Percentiles rank a stretch among this genome's conserved stretches.
Evolutionary conservation across 345 rosid species (phyloP).

Genomic region (Tarenaya hassleriana): DNA sequence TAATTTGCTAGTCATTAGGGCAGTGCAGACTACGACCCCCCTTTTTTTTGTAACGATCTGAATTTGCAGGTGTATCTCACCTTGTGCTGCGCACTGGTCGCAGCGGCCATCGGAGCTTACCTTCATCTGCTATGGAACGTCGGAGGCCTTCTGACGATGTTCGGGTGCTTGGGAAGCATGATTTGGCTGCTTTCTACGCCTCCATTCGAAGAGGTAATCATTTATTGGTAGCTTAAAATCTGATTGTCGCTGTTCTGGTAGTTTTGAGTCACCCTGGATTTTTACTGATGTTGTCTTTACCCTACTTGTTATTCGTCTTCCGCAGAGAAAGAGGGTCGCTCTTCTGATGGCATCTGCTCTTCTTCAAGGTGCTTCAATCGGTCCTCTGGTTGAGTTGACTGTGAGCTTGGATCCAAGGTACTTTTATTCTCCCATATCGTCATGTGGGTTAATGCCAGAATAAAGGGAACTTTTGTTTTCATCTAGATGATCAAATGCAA

Average conservation of each 20-base stretch:
- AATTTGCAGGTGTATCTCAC: slow-evolving; percentile 54
- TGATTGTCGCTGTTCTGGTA: background rate
- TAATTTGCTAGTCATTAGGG: too few species aligned
- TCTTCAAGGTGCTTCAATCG: slow-evolving; percentile 65
- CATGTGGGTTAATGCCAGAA: too few species aligned
- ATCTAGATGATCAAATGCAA: too few species aligned
- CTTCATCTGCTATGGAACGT: slow-evolving; percentile 62
- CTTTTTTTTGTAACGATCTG: background rate
- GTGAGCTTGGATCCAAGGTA: slow-evolving; percentile 62
- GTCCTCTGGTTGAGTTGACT: slow-evolving; percentile 61
- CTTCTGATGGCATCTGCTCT: slow-evolving; percentile 56
- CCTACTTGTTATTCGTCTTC: slow-evolving; percentile 7
- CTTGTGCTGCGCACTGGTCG: slow-evolving; percentile 54
- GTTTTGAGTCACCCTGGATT: background rate
- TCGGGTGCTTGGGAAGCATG: slow-evolving; percentile 56
- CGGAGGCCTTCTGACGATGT: slow-evolving; percentile 57
- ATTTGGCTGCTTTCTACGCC: slow-evolving; percentile 45
- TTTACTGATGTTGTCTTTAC: background rate
- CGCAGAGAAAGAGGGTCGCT: slow-evolving; percentile 56
- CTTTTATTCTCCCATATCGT: background rate
- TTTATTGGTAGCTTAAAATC: background rate
- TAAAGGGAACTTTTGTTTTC: too few species aligned
- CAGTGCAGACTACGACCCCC: too few species aligned
- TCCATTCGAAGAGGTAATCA: slow-evolving; percentile 39
- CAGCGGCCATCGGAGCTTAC: slow-evolving; percentile 55